A percentile compares a stretch with the other conserved stretches of the same genome.
phyloP scores from a whole-genome alignment of 306 rosid genomes.

The Malus domestica region DNA sequence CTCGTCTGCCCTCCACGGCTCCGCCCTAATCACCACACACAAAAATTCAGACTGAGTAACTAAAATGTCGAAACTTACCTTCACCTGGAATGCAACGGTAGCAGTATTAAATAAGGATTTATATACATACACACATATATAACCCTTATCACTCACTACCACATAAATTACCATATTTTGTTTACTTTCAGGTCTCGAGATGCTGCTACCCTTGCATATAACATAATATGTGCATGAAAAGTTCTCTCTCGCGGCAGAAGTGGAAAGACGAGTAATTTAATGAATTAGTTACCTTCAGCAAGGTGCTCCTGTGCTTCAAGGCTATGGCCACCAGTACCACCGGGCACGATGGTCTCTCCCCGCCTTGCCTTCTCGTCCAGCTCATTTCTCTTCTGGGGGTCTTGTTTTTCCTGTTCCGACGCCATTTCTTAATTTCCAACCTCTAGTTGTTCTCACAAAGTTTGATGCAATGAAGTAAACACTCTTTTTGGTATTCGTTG shows the following conservation, averaged over 20 bases:
- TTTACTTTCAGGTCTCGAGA: too few relatives aligned
- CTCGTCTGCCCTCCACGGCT: constrained; percentile 52
- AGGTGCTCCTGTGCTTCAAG: constrained; percentile 76
- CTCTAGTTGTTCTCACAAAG: neutral
- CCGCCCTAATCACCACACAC: constrained; percentile 28
- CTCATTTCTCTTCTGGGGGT: constrained; percentile 19
- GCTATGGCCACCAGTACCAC: constrained; percentile 80
- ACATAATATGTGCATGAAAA: too few relatives aligned
- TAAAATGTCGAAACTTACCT: too few relatives aligned
- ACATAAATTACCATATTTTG: too few relatives aligned
- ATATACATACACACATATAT: too few relatives aligned
- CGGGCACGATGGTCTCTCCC: constrained; percentile 69
- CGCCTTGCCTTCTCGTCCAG: constrained; percentile 56
- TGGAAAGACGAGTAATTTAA: neutral
- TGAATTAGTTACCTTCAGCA: constrained; percentile 51
- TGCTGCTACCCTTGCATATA: too few relatives aligned
- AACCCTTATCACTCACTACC: too few relatives aligned
- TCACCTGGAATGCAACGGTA: too few relatives aligned
- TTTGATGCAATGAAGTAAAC: too few relatives aligned
- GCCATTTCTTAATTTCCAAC: neutral
- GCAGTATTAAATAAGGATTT: too few relatives aligned
- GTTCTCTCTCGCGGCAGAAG: too few relatives aligned
- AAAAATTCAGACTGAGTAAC: neutral
- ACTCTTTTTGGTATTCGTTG: neutral
- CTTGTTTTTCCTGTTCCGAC: constrained; percentile 19